These are phyloP conservation scores for Trichoderma simmonsii DNA, from an alignment of 2,329 filamentous ascomycete species.

Conservation along the genomic window DNA sequence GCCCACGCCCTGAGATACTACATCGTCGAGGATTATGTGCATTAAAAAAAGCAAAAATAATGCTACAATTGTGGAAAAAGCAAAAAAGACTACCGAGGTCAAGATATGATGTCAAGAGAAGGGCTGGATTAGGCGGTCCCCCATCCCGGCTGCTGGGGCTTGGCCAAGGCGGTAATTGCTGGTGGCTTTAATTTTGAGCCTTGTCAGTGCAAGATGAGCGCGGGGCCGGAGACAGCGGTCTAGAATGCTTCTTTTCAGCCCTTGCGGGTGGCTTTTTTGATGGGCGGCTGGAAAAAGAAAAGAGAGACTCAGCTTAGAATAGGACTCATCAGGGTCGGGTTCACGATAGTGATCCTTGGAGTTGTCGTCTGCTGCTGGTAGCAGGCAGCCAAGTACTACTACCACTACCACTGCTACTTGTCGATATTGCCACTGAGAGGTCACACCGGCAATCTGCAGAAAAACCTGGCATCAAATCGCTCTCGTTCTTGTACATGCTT, in stretches of 20 bases:
- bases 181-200: neutral
- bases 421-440: neutral
- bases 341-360: neutral
- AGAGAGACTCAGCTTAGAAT: neutral
- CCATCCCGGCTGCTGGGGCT: neutral
- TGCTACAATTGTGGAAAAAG: neutral
- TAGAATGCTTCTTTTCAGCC: neutral
- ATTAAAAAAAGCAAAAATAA: neutral
- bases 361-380: neutral
- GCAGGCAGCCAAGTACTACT: neutral
- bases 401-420: no score
- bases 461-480: neutral
- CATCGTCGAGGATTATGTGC: neutral
- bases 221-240: neutral
- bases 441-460: neutral
- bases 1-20: neutral
- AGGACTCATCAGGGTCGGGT: neutral
- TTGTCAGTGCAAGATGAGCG: neutral
- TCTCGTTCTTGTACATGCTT: neutral
- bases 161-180: slow-evolving; percentile 3
- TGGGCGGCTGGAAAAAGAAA: neutral
- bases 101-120: neutral
- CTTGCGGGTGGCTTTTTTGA: neutral
- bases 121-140: neutral
- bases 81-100: neutral